Evolutionary conservation across 805 yeast species (phyloP), one percentile per base, ranked within the genome.

Genomic region (Gaillardinia entomophila): DNA sequence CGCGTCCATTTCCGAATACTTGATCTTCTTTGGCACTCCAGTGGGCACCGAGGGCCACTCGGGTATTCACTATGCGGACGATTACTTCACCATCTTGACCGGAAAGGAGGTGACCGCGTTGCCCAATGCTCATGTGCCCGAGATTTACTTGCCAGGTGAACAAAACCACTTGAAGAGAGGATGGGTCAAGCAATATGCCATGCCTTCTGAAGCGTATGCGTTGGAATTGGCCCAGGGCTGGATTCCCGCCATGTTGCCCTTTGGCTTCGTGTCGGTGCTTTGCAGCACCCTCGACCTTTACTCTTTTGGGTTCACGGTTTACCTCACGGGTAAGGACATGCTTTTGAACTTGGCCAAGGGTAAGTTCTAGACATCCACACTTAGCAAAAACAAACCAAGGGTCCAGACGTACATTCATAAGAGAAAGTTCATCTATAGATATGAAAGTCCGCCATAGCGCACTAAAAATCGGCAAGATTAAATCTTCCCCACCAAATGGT

Each of bases 191-290:
- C 98, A 92, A 62, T 92, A 92, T 58, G 46, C 77, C 17, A 86
- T 92, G 95, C 82, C 85, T 2, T 57, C 74, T 19, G 95, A 82
- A 24, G 70, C 84, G 0, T 92, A 79, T 60, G 96, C 98, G 8
- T 66, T 92, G 43, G 98, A 92, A 57, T 71, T 90, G 50, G 98
- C 98, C 6, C 97, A 90, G 66, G 98, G 98, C 38, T 92, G 96
- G 95, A 86, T 92, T 44, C 97, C 98, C 23, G 81, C 90, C 27
- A 92, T 92, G 98, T 71, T 92, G 39, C 97, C 97, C 14, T 92
- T 92, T 56, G 98, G 98, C 0, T 78, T 90, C 61, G 64, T 85
- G 31, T 95, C 87, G 53, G 75, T 82, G 4, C 50, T 82, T 37
- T 72, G 81, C 33, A 81, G 94, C 26, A 92, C 97, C 12, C 58